Evolutionary conservation across 1,139 yeast genomes (phyloP).

Genomic region (Taphrina pruni): DNA sequence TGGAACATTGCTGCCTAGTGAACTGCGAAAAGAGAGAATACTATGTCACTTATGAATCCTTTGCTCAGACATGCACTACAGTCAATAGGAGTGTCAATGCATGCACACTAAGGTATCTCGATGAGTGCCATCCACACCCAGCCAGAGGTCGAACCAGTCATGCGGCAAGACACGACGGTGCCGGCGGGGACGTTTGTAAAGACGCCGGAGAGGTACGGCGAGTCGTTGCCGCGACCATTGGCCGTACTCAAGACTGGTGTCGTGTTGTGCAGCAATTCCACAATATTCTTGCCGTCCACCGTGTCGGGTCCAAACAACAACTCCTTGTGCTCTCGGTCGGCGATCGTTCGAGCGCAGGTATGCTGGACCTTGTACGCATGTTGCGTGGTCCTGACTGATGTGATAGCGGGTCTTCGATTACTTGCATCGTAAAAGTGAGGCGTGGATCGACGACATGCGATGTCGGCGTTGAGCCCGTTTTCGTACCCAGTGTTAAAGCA

Average conservation of each 20-base stretch:
- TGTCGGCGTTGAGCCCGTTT: neutral
- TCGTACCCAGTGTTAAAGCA: neutral
- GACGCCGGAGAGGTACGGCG: neutral
- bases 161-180: conserved; percentile 2
- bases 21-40: too few relatives aligned
- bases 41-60: too few relatives aligned
- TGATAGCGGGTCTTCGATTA: neutral
- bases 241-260: conserved; percentile 1
- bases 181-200: conserved; percentile 2
- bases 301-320: neutral
- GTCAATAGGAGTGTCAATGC: neutral
- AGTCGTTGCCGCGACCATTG: neutral
- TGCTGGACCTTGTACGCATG: neutral
- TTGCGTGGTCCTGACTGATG: neutral
- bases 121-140: conserved; percentile 1
- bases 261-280: conserved; percentile 4
- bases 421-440: neutral
- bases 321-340: neutral
- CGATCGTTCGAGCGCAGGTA: neutral
- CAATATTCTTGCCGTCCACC: neutral
- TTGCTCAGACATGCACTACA: too few relatives aligned
- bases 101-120: neutral
- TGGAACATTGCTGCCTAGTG: too few relatives aligned
- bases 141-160: neutral
- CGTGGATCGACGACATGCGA: conserved; percentile 3